These are phyloP conservation scores for Eutypa lata DNA, from an alignment of 2,329 filamentous ascomycete genomes.

Conservation along the genomic window DNA sequence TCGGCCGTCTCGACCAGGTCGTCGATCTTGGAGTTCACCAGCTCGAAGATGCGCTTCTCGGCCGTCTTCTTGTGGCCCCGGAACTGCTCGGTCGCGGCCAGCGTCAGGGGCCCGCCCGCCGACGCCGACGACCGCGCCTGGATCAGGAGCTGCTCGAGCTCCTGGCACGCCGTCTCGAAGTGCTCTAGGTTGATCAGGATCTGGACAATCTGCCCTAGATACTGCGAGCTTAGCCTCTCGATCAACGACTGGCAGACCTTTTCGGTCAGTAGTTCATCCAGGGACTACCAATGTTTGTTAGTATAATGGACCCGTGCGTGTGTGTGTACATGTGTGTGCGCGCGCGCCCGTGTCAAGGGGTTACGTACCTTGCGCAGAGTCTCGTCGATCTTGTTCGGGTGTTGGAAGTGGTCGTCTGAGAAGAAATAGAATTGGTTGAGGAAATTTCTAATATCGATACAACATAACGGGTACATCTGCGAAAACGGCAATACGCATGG, in stretches of 20 bases:
- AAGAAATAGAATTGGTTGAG: slow-evolving; percentile 98
- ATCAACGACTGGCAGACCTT: slow-evolving; percentile 91
- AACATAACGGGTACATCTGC: slow-evolving; percentile 98
- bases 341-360: no score
- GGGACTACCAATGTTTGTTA: slow-evolving; percentile 50
- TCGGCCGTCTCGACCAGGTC: slow-evolving; percentile 96
- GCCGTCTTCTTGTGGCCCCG: slow-evolving; percentile 89
- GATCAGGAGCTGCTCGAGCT: slow-evolving; percentile 83
- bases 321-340: no score
- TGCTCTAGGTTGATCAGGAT: slow-evolving; percentile 97
- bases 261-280: slow-evolving; percentile 91
- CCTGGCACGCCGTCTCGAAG: slow-evolving; percentile 88
- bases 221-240: slow-evolving; percentile 84
- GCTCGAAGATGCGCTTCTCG: slow-evolving; percentile 95
- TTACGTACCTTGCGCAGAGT: slow-evolving; percentile 69
- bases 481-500: slow-evolving; percentile 96
- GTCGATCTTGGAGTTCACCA: slow-evolving; percentile 98
- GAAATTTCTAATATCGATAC: slow-evolving; percentile 97
- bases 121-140: slow-evolving; percentile 79
- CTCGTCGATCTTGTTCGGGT: slow-evolving; percentile 85
- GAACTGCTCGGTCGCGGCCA: slow-evolving; percentile 84
- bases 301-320: neutral
- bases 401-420: slow-evolving; percentile 91
- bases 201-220: slow-evolving; percentile 95
- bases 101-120: slow-evolving; percentile 73